Conservation (phyloP, 768 basidiomycete genomes). For the Pulveroboletus frians region DNA sequence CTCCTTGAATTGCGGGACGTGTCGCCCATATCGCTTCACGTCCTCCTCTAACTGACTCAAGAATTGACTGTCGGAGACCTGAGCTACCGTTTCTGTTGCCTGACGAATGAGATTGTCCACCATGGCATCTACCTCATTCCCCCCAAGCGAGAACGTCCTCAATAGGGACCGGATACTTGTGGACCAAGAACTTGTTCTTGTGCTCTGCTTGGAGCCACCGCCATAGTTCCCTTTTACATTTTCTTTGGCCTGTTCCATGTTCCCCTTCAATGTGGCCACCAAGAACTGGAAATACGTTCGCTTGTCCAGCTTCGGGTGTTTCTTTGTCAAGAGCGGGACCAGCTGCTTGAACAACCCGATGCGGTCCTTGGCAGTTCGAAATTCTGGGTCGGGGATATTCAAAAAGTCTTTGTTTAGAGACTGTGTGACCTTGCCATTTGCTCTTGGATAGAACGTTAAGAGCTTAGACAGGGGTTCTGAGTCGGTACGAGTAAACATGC, state of each 20-base stretch:
- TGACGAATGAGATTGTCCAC: constrained; percentile 5
- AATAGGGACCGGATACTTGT: neutral
- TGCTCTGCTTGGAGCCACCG: too few species aligned
- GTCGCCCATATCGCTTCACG: neutral
- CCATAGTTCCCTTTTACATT: neutral
- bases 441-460: constrained; percentile 12
- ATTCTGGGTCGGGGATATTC: constrained; percentile 8
- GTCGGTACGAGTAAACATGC: neutral
- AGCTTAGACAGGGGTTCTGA: constrained; percentile 10
- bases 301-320: neutral
- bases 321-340: neutral
- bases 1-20: neutral
- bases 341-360: constrained; percentile 12
- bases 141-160: neutral
- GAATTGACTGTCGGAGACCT: constrained; percentile 13
- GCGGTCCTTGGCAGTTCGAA: constrained; percentile 12
- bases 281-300: neutral
- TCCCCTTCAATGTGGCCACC: constrained; percentile 2
- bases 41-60: constrained; percentile 5
- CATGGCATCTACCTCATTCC: neutral
- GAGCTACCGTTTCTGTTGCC: neutral
- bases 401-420: constrained; percentile 1
- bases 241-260: constrained; percentile 3
- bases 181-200: neutral
- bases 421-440: neutral